Evolutionary conservation across 768 basidiomycete species (phyloP), one percentile per base, ranked within the genome.

Genomic region (Strobilomyces dryophilus): DNA sequence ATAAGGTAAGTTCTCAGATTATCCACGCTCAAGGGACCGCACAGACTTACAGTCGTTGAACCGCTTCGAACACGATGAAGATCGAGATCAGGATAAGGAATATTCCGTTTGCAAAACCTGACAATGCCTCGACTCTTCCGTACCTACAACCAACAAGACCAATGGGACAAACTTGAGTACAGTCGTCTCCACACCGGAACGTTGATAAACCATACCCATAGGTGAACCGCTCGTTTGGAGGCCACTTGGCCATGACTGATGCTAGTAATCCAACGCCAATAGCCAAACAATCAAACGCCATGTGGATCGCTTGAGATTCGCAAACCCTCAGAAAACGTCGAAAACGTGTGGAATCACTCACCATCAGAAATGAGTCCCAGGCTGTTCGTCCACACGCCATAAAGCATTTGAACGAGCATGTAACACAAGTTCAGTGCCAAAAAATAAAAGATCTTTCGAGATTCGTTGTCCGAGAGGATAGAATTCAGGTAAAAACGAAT

Each of bases 221-320:
- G 15, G 97, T 98, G 72, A 92, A 99, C 34, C 84, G 78, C 61
- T 89, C 88, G 72, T 98, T 93, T 0, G 93, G 89, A 36, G 92
- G 87, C 97, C 97, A 98, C 11, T 89, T 95, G 2, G 95, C 93
- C 89, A 98, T 98, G 6, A 99, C 90, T 9, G 92, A 95, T 6
- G 97, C 97, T 52, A 97, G 84, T 3, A 99, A 79, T 2, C 97
- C 97, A 48, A 99, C 91, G 0, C 84, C 93, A 47, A 99, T 92
- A 1, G 95, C 95, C 81, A 98, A 84, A 65, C 97, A 98, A 72
- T 99, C 97, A 61, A 99, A 99, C 11, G 93, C 92, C 97, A 98
- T 99, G 66, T 99, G 97, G 35, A 99, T 98, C 20, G 97, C 95
- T 98, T 59, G 24, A 47, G n/a, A 40, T 42, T 18, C 17, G 31